Percentiles rank a stretch among this genome's conserved stretches.
Evolutionary conservation across 805 yeast species (phyloP).

Genomic region (Ogataea ramenticola): DNA sequence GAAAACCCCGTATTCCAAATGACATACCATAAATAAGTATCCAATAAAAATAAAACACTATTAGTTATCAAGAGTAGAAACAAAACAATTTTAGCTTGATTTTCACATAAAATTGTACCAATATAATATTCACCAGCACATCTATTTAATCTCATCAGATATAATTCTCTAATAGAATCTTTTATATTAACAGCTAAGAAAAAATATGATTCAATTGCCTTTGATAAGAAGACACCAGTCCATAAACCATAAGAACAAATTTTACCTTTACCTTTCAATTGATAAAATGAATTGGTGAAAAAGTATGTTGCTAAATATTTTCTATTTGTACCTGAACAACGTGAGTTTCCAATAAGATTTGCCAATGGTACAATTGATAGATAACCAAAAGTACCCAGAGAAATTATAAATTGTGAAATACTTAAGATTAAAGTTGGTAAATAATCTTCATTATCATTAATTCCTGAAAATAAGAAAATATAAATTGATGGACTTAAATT

Average conservation of each 20-base stretch:
- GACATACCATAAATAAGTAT: constrained; percentile 82
- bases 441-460: constrained; percentile 25
- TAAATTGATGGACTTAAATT: constrained; percentile 46
- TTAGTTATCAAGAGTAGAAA: constrained; percentile 51
- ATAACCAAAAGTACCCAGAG: constrained; percentile 46
- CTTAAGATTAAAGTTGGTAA: constrained; percentile 21
- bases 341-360: constrained; percentile 38
- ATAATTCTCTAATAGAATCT: constrained; percentile 67
- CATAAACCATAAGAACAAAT: constrained; percentile 65
- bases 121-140: constrained; percentile 58
- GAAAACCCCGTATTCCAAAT: constrained; percentile 73
- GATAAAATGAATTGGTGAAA: constrained; percentile 56
- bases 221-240: constrained; percentile 59
- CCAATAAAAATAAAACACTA: constrained; percentile 63
- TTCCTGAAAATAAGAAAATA: constrained; percentile 30
- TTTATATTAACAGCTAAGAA: constrained; percentile 65
- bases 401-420: constrained; percentile 47
- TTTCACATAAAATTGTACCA: constrained; percentile 44
- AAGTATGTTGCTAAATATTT: constrained; percentile 42
- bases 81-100: constrained; percentile 53
- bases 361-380: constrained; percentile 60
- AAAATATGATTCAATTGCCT: constrained; percentile 71
- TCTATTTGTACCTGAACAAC: constrained; percentile 25
- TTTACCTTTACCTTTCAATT: constrained; percentile 43
- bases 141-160: constrained; percentile 42